Evolutionary conservation across 257 asterid genomes (phyloP).

Genomic region (Solanum appendiculatum): DNA sequence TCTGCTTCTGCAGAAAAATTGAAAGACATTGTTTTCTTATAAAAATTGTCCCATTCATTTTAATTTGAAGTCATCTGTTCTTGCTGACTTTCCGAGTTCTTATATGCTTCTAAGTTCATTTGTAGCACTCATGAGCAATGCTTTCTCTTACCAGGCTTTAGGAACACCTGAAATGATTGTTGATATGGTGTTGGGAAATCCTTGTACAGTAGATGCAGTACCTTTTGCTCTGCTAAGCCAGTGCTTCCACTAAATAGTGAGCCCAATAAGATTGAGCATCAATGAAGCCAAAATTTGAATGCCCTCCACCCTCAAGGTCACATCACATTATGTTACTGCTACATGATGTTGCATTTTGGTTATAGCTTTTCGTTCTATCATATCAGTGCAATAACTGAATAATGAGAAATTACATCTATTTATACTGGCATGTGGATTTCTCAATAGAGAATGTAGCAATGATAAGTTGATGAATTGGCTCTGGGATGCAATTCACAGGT

Average conservation of each 20-base stretch:
- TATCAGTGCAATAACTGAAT: neutral
- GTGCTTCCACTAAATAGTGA: neutral
- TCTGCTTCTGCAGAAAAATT: neutral
- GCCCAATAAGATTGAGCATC: neutral
- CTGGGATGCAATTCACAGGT: neutral
- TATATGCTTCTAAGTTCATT: neutral
- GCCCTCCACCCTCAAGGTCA: neutral
- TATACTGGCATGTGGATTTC: neutral
- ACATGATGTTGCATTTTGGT: neutral
- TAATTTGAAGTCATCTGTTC: neutral
- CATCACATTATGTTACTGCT: neutral
- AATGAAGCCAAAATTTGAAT: neutral
- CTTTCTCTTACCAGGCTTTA: slow-evolving; percentile 41
- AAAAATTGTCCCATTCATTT: neutral
- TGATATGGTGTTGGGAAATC: slow-evolving; percentile 71
- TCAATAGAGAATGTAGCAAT: neutral
- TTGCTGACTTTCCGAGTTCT: neutral
- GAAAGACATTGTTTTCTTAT: neutral
- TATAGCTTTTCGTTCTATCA: neutral
- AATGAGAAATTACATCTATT: neutral
- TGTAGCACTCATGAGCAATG: neutral
- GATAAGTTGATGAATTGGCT: neutral
- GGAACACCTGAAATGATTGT: slow-evolving; percentile 95
- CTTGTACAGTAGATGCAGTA: slow-evolving; percentile 45
- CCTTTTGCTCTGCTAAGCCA: slow-evolving; percentile 47